phyloP scores from a whole-genome alignment of 2,329 filamentous ascomycete species.

The Claviceps africana region DNA sequence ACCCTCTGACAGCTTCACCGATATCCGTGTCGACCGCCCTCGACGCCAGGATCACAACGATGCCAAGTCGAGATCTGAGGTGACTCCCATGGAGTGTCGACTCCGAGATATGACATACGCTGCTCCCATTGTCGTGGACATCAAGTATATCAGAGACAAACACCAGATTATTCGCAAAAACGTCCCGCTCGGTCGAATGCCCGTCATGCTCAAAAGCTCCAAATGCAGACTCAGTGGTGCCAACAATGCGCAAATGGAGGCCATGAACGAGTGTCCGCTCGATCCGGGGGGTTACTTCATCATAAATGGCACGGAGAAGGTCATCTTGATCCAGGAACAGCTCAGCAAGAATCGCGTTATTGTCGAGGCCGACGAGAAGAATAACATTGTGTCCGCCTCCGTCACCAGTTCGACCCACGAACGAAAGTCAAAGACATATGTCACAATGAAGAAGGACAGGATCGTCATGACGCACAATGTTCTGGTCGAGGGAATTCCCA shows the following conservation, averaged over 20 bases:
- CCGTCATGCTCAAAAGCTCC: slow-evolving; percentile 92
- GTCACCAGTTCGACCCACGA: slow-evolving; percentile 97
- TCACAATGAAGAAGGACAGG: slow-evolving; percentile 83
- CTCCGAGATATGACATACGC: slow-evolving; percentile 96
- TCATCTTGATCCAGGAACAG: slow-evolving; percentile 96
- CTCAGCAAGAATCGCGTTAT: slow-evolving; percentile 98
- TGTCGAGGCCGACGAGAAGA: slow-evolving; percentile 84
- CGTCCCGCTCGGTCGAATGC: slow-evolving; percentile 77
- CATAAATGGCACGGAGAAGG: slow-evolving; percentile 93
- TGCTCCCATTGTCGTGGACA: slow-evolving; percentile 84
- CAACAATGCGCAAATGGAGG: slow-evolving; percentile 75
- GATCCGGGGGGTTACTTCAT: slow-evolving; percentile 98
- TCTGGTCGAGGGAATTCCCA: slow-evolving; percentile 82
- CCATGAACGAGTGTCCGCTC: slow-evolving; percentile 87
- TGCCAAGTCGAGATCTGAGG: slow-evolving; percentile 52
- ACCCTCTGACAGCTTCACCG: slow-evolving; percentile 45
- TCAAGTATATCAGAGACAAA: slow-evolving; percentile 75
- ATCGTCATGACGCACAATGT: slow-evolving; percentile 89
- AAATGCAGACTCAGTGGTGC: slow-evolving; percentile 79
- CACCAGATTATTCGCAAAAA: slow-evolving; percentile 60
- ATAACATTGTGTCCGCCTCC: slow-evolving; percentile 84
- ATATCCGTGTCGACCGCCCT: slow-evolving; percentile 76
- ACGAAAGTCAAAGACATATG: slow-evolving; percentile 94
- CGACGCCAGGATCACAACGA: slow-evolving; percentile 66
- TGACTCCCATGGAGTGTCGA: slow-evolving; percentile 93